A percentile compares a stretch with the other conserved stretches of the same genome.
Conservation (phyloP, 148 eudicot species). For the Vaccinium darrowii region DNA sequence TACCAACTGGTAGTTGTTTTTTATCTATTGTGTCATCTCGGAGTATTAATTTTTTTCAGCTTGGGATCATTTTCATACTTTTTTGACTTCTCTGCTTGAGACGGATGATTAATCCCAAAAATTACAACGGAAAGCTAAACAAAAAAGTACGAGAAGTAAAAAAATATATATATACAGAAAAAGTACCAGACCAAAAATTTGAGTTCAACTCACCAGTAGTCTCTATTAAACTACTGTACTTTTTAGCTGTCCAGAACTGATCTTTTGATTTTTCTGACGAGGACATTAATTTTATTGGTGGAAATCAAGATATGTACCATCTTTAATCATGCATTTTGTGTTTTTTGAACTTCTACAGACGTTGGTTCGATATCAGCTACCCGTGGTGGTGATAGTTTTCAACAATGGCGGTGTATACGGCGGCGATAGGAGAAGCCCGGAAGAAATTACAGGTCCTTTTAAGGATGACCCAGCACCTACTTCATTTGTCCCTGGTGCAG, state of each 20-base stretch:
- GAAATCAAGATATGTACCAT: background rate
- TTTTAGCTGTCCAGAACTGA: background rate
- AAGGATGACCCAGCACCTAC: conserved; percentile 92
- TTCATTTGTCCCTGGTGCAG: conserved; percentile 75
- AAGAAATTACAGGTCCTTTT: conserved; percentile 73
- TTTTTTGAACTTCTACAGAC: conserved; percentile 45
- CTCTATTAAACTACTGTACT: background rate
- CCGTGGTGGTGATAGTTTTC: conserved; percentile 81
- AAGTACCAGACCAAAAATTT: too few species aligned
- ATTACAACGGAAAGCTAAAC: too few species aligned
- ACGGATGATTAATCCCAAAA: too few species aligned
- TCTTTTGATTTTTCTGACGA: background rate
- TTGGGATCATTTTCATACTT: too few species aligned
- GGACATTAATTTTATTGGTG: background rate
- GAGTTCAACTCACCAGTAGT: too few species aligned
- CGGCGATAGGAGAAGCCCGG: conserved; percentile 72
- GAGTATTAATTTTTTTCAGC: too few species aligned
- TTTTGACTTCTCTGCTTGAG: too few species aligned
- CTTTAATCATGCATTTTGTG: background rate
- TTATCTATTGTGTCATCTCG: too few species aligned
- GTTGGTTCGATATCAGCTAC: conserved; percentile 80
- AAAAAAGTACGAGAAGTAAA: too few species aligned
- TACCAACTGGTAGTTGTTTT: too few species aligned
- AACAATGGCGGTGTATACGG: conserved; percentile 94
- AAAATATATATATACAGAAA: too few species aligned